Conservation (phyloP, 164 flowering plant species). For the Santalum album region DNA sequence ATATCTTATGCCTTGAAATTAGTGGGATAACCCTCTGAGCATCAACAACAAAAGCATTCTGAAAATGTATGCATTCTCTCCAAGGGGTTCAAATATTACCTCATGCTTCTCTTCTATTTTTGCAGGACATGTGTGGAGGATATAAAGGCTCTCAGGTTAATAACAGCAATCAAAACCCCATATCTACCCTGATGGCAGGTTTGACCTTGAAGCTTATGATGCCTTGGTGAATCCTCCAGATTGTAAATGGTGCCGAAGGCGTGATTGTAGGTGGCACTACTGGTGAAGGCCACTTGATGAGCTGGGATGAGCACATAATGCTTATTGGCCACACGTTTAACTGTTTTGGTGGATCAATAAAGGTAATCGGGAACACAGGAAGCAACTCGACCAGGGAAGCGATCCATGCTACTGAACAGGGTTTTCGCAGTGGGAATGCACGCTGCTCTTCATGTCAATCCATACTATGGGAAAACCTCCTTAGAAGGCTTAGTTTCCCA, state of each 20-base stretch:
- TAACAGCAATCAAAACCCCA: constrained; percentile 92
- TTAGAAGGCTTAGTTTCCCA: constrained; percentile 65
- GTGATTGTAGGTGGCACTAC: constrained; percentile 91
- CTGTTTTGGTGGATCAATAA: constrained; percentile 74
- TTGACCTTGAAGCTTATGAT: constrained; percentile 90
- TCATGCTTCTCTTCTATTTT: not conserved
- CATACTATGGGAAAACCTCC: constrained; percentile 91
- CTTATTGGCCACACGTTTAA: constrained; percentile 90
- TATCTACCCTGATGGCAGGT: constrained; percentile 89
- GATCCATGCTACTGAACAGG: constrained; percentile 86
- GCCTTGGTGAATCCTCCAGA: constrained; percentile 66
- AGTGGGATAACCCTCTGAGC: no score
- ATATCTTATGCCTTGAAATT: no score
- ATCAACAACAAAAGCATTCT: no score
- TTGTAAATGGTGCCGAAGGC: constrained; percentile 65
- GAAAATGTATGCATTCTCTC: no score
- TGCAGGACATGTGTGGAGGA: constrained; percentile 74
- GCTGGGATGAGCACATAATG: constrained; percentile 97
- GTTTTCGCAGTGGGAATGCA: constrained; percentile 96
- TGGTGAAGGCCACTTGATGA: constrained; percentile 95
- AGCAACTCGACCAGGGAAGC: constrained; percentile 95
- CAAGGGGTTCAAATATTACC: no score
- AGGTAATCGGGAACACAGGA: constrained; percentile 92
- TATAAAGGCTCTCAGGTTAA: constrained; percentile 59
- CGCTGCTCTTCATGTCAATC: constrained; percentile 89